Conservation (phyloP, 2,329 filamentous ascomycete genomes). For the Cladophialophora chaetospira region DNA sequence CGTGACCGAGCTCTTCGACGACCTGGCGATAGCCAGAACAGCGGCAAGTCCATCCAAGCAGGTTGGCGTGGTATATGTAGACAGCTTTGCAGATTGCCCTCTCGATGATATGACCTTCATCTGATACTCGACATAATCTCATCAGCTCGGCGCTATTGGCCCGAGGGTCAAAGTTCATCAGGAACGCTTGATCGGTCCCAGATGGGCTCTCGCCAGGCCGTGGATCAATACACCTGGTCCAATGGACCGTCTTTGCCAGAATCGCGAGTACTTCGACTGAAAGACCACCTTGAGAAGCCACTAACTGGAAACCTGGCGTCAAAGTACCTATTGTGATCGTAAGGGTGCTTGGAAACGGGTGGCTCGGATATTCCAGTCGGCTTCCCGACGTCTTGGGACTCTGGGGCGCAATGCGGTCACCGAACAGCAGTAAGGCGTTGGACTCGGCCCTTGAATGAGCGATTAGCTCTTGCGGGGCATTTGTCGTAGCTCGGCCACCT, state of each 20-base stretch:
- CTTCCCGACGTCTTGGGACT: background rate
- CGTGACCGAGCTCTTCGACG: slow-evolving; percentile 18
- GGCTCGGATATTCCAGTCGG: slow-evolving; percentile 3
- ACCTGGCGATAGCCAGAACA: slow-evolving; percentile 21
- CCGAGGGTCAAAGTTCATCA: slow-evolving; percentile 22
- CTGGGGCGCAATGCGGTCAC: slow-evolving; percentile 2
- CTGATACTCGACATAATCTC: slow-evolving; percentile 16
- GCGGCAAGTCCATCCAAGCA: slow-evolving; percentile 24
- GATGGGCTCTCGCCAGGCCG: slow-evolving; percentile 1
- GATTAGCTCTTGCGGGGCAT: background rate
- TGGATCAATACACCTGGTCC: slow-evolving; percentile 20
- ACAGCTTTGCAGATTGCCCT: slow-evolving; percentile 20
- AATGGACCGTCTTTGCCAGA: slow-evolving; percentile 16
- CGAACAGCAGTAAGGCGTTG: slow-evolving; percentile 25
- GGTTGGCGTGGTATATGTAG: slow-evolving; percentile 23
- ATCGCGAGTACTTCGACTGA: slow-evolving; percentile 7
- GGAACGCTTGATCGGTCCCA: slow-evolving; percentile 16
- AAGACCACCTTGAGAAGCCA: slow-evolving; percentile 12
- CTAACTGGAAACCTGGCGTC: slow-evolving; percentile 17
- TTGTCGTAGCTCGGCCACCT: background rate
- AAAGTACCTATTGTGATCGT: slow-evolving; percentile 10
- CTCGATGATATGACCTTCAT: slow-evolving; percentile 3
- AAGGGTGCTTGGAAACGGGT: slow-evolving; percentile 6
- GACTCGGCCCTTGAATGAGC: slow-evolving; percentile 18
- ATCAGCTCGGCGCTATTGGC: slow-evolving; percentile 19